Conservation (phyloP, 768 basidiomycete genomes). For the Auriscalpium vulgare region DNA sequence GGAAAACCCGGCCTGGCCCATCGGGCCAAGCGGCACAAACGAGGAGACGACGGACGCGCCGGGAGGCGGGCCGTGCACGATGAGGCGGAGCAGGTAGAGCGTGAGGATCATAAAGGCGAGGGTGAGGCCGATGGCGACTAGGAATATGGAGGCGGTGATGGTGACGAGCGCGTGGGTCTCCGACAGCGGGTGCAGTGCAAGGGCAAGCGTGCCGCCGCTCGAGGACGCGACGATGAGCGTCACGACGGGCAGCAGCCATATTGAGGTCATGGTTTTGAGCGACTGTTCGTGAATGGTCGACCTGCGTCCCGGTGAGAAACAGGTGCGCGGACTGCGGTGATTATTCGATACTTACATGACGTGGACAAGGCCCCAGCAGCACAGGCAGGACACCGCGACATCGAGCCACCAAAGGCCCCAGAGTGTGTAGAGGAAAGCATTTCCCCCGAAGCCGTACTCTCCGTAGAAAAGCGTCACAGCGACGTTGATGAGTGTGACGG, state of each 20-base stretch:
- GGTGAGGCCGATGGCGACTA: constrained; percentile 47
- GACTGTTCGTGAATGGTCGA: constrained; percentile 40
- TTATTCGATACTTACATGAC: constrained; percentile 43
- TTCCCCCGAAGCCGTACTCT: constrained; percentile 42
- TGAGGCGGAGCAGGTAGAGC: constrained; percentile 52
- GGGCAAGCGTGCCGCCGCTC: constrained; percentile 51
- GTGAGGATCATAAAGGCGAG: constrained; percentile 62
- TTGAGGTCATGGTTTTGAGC: constrained; percentile 44
- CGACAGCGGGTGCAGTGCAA: constrained; percentile 38
- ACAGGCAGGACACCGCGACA: constrained; percentile 43
- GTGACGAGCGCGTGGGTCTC: constrained; percentile 46
- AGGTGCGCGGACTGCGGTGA: neutral
- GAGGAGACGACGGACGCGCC: constrained; percentile 43
- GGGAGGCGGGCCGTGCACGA: constrained; percentile 46
- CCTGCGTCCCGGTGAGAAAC: neutral
- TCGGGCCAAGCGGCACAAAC: constrained; percentile 71
- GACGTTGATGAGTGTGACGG: constrained; percentile 47
- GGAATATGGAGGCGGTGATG: constrained; percentile 41
- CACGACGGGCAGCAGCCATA: constrained; percentile 74
- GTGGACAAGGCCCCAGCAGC: constrained; percentile 56
- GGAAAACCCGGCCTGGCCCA: constrained; percentile 57
- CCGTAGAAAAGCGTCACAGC: constrained; percentile 38
- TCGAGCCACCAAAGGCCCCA: constrained; percentile 72
- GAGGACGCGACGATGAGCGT: constrained; percentile 66
- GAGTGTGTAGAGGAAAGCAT: constrained; percentile 41